These are phyloP conservation scores for Geotrichum candidum DNA, from an alignment of 1,139 yeast genomes.

Conservation along the genomic window DNA sequence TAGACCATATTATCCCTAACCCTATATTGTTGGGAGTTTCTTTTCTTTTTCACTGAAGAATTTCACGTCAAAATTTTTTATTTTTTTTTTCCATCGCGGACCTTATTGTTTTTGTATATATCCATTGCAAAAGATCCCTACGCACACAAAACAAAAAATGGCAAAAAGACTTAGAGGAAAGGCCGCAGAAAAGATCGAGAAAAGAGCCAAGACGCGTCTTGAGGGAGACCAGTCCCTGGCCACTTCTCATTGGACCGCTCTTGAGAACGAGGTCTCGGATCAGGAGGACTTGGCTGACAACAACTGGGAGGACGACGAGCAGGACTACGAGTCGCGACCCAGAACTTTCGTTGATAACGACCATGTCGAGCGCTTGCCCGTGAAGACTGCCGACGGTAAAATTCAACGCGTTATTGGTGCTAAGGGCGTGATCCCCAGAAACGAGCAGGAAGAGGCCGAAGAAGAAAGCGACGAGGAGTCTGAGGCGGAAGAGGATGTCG, in stretches of 20 bases:
- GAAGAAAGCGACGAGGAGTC: constrained; percentile 14
- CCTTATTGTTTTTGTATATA: background rate
- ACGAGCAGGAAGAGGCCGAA: constrained; percentile 13
- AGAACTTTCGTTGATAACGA: constrained; percentile 30
- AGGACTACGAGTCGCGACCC: constrained; percentile 37
- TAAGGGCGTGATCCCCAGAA: constrained; percentile 20
- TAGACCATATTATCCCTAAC: background rate
- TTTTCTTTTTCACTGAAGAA: background rate
- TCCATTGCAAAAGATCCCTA: background rate
- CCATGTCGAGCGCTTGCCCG: constrained; percentile 71
- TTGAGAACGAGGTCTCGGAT: constrained; percentile 14
- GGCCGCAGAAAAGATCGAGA: constrained; percentile 22
- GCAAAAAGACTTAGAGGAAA: constrained; percentile 29
- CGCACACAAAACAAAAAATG: constrained; percentile 20
- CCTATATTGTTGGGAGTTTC: constrained; percentile 8
- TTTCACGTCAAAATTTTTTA: background rate
- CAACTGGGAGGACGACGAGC: constrained; percentile 11
- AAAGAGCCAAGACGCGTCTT: constrained; percentile 24
- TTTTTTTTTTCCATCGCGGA: background rate
- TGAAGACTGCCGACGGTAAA: constrained; percentile 64
- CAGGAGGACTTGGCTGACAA: background rate
- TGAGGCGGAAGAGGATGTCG: constrained; percentile 9
- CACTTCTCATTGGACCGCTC: constrained; percentile 22
- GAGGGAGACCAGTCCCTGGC: constrained; percentile 23
- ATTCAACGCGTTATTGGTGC: constrained; percentile 53